Evolutionary conservation across 208 protist genomes (phyloP), one percentile per base, ranked within the genome.

Genomic region (Plasmodiophora brassicae): DNA sequence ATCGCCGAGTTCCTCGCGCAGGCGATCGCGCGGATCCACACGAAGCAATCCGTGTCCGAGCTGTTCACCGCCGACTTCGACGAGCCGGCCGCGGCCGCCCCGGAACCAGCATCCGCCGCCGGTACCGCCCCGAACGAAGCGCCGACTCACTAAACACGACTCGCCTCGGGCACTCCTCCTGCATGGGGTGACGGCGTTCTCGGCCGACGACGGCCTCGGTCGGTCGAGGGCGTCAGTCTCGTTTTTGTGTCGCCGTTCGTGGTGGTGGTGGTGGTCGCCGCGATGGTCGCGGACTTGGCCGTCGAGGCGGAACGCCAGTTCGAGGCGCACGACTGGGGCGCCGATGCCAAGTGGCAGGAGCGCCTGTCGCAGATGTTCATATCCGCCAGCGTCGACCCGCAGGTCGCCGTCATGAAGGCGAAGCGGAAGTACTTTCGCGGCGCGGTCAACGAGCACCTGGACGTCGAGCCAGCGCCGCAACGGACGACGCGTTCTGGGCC

Each of bases 1-100:
- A 89, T 87, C 84, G 87, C 8, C 1, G 44, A 89, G 39, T 53
- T 86, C 83, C 45, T 86, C n/a, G 83, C 83, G 1, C 53, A 89
- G 28, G 87, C 87, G n/a, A 89, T 89, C 87, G 45, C 60, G 1
- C 1, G 87, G 20, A 89, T 89, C 41, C 87, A 89, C 38, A 53
- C 45, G 53, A 89, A 87, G 38, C 28, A 89, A 85, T 89, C 87
- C 39, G 87, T 89, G 0, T 85, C 53, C 8, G 87, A 45, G 39
- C 60, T 89, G 28, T 89, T 88, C 46, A 78, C 10, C n/a, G 5
- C 65, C n/a, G 65, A 78, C 32, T 32, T 78, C 65, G 5, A 5
- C 20, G 65, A 5, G 14, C 14, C 5, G 32, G 65, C 20, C 5
- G n/a, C 65, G 5, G n/a, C n/a, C n/a, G n/a, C n/a, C n/a, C n/a